Evolutionary conservation across 2,329 filamentous ascomycete genomes (phyloP), one percentile per base, ranked within the genome.

Genomic region (Cladosporium sp.): DNA sequence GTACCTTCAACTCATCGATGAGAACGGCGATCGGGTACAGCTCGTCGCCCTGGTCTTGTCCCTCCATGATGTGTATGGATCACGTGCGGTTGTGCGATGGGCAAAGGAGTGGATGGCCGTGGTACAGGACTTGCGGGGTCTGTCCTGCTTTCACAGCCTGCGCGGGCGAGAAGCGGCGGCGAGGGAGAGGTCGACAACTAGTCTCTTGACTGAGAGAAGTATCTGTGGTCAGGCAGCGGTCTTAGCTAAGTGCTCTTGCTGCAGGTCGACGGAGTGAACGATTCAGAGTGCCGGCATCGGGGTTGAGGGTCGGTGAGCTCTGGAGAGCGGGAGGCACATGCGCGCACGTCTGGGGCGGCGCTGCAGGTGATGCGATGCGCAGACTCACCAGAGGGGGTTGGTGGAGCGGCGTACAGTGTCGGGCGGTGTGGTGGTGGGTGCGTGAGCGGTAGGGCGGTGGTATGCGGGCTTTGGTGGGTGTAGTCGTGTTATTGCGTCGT

Each of bases 21-120:
- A 98, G 85, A 64, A 98, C 93, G 70, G 95, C 93, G 79, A 98
- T 98, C 72, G 93, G 93, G 75, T 97, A 98, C 68, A 98, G 90
- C 85, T 97, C 95, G 77, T 98, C 93, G 74, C 86, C 95, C 78
- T 92, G 84, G 75, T 86, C 88, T 73, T 85, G 81, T 76, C 86
- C 86, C 77, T 96, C 89, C 92, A 97, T 97, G 73, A 73, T 80
- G 53, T 50, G 31, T 37, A 22, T 32, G 41, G 9, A 19, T 43
- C 32, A 43, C 48, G 37, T 43, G 32, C 16, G 16, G 40, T 43
- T 43, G 32, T 50, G 34, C 18, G 40, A 28, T 32, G 31, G 32
- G 19, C 9, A 50, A 50, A 50, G 48, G 48, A 52, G 49, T 45
- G 49, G 14, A 45, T 35, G 49, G 49, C 49, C 43, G 49, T 52